Percentiles rank a stretch among this genome's conserved stretches.
Conservation (phyloP, 192 early-diverging fungal species). For the Chytriomyces sp. region DNA sequence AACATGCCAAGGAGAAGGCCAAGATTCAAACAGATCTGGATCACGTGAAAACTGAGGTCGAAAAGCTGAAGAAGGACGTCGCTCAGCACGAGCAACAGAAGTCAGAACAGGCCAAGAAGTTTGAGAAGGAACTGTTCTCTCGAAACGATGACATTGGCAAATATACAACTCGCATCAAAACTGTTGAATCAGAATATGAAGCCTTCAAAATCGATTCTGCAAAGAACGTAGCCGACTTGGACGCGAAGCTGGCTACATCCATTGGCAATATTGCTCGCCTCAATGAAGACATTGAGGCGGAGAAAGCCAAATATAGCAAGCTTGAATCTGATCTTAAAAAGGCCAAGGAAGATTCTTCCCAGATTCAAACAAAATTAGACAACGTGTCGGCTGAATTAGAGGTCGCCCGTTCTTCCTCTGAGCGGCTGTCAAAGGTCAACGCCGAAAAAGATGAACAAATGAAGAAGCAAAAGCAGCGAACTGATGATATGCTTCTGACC, state of each 20-base stretch:
- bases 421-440: slow-evolving; percentile 42
- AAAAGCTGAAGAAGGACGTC: slow-evolving; percentile 51
- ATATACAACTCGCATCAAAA: slow-evolving; percentile 32
- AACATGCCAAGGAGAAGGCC: slow-evolving; percentile 41
- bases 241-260: slow-evolving; percentile 17
- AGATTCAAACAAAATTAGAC: slow-evolving; percentile 34
- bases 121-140: slow-evolving; percentile 45
- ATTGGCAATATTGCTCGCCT: slow-evolving; percentile 17
- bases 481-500: slow-evolving; percentile 41
- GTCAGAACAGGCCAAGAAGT: slow-evolving; percentile 41
- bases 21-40: slow-evolving; percentile 40
- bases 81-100: slow-evolving; percentile 20
- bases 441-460: slow-evolving; percentile 51
- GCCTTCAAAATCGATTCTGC: slow-evolving; percentile 32
- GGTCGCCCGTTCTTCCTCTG: slow-evolving; percentile 40
- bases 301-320: slow-evolving; percentile 12
- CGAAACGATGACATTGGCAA: slow-evolving; percentile 47
- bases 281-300: slow-evolving; percentile 16
- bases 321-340: slow-evolving; percentile 18
- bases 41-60: slow-evolving; percentile 45
- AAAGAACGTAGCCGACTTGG: slow-evolving; percentile 31
- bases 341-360: slow-evolving; percentile 33
- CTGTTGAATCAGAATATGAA: slow-evolving; percentile 34
- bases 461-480: slow-evolving; percentile 49
- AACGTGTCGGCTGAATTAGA: slow-evolving; percentile 44